phyloP scores from a whole-genome alignment of 768 basidiomycete species.

The Rhizopogon vesiculosus region DNA sequence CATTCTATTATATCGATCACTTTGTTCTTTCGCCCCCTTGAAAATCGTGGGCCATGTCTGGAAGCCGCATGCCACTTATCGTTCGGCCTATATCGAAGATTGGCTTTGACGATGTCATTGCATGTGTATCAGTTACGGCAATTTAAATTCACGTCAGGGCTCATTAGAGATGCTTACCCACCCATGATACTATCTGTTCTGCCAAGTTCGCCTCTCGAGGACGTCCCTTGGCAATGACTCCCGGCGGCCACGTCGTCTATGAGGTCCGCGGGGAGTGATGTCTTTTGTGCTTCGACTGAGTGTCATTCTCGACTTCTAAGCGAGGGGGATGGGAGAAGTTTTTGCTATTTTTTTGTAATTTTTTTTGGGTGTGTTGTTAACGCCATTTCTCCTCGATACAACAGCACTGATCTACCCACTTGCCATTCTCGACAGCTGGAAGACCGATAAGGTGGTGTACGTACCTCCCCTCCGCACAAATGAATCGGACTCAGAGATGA shows the following conservation, averaged over 20 bases:
- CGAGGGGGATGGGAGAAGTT: slow-evolving; percentile 1
- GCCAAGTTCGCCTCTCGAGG: slow-evolving; percentile 15
- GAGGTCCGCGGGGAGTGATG: not conserved
- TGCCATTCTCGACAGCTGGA: not conserved
- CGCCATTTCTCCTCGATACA: not conserved
- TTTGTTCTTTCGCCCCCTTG: slow-evolving; percentile 1
- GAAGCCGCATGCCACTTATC: slow-evolving; percentile 59
- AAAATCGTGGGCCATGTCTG: slow-evolving; percentile 45
- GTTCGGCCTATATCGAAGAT: slow-evolving; percentile 29
- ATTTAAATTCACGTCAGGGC: slow-evolving; percentile 15
- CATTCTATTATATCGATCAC: slow-evolving; percentile 11
- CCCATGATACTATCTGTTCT: not conserved
- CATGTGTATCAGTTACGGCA: slow-evolving; percentile 5
- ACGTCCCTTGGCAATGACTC: slow-evolving; percentile 1
- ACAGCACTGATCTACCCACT: not conserved
- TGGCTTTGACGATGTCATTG: slow-evolving; percentile 2
- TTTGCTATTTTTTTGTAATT: not conserved
- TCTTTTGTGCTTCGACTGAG: not conserved
- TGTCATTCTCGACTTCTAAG: slow-evolving; percentile 3
- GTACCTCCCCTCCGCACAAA: not conserved
- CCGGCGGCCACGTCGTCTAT: not conserved
- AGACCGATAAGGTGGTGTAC: not conserved
- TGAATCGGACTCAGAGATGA: not conserved
- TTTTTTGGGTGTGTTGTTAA: not conserved
- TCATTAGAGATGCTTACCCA: slow-evolving; percentile 3